Evolutionary conservation across 2,329 filamentous ascomycete genomes (phyloP), one percentile per base, ranked within the genome.

Genomic region (Colletotrichum simmondsii): DNA sequence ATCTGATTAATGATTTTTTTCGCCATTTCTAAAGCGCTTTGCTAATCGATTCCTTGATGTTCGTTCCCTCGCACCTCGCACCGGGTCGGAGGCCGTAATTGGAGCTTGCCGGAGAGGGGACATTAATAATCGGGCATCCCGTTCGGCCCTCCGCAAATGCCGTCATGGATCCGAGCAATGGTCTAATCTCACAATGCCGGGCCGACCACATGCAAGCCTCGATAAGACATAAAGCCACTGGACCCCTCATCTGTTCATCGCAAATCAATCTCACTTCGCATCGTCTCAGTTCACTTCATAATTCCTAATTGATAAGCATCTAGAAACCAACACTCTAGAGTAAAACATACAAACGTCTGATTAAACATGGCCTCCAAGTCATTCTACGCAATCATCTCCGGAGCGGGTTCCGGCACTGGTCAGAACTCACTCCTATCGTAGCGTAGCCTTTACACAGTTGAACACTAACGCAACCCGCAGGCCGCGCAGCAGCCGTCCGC

Each of bases 321-420:
- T 53, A 28, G 26, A 28, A 28, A 28, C 26, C 26, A 28, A 28
- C 26, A 28, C 26, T 28, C 26, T 5, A 28, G 1, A 5, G 26
- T 28, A 28, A 28, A 28, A 28, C 26, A 28, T 28, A 28, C 26
- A 28, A n/a, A 7, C 11, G 53, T 56, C 53, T 37, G 54, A 11
- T 22, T 5, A 14, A 74, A 6, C 26, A 81, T 80, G 77, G 73
- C 79, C 7, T 79, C 81, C 73, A 82, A 81, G 52, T 69, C 70
- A 28, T 75, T 93, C 77, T 93, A 92, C 80, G 90, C 92, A 63
- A 84, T 95, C 73, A 83, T 95, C 71, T 92, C 92, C 12, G 93
- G 93, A 68, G 92, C 91, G 54, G 93, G 93, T n/a, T 85, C 92
- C 6, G 93, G 93, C 72, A 95, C 90, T 58, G 85, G 85, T 85